Percentiles rank a stretch among this genome's conserved stretches.
Evolutionary conservation across 1,284 basidiomycete species (phyloP).

Genomic region (Ganoderma lingzhi): DNA sequence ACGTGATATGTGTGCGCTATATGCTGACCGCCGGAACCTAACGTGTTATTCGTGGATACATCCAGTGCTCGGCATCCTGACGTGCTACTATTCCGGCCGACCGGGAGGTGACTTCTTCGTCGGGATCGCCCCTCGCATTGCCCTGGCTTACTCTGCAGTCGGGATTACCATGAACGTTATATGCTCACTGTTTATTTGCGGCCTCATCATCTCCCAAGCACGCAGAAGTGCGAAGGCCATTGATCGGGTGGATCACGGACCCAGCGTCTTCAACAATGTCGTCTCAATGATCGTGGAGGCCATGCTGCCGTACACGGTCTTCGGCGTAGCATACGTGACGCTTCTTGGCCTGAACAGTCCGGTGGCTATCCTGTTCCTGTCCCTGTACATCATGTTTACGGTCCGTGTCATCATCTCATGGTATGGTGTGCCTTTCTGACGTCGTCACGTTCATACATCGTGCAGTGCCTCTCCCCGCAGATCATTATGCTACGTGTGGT

Average conservation of each 20-base stretch:
- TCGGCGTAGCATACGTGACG: constrained; percentile 27
- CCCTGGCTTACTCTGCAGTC: constrained; percentile 21
- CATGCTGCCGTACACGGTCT: constrained; percentile 29
- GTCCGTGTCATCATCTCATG: constrained; percentile 14
- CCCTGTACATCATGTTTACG: constrained; percentile 32
- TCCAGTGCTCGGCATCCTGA: constrained; percentile 17
- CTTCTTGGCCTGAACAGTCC: constrained; percentile 26
- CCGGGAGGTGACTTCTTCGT: constrained; percentile 23
- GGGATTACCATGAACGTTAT: constrained; percentile 25
- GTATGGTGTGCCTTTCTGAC: no score
- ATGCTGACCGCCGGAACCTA: neutral
- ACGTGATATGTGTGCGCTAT: neutral
- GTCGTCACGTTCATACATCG: neutral
- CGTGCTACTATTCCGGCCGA: constrained; percentile 18
- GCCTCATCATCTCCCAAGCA: constrained; percentile 20
- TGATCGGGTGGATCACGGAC: neutral
- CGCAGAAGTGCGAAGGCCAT: neutral
- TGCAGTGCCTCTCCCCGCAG: constrained; percentile 29
- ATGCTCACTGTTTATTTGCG: constrained; percentile 26
- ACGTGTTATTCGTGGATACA: neutral
- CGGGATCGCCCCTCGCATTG: constrained; percentile 22
- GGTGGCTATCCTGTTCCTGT: constrained; percentile 24
- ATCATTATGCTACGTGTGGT: constrained; percentile 30
- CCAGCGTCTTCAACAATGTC: neutral
- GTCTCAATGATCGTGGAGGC: constrained; percentile 27